Evolutionary conservation across 2,329 filamentous ascomycete genomes (phyloP).

Genomic region (Teratosphaeria zuluensis): DNA sequence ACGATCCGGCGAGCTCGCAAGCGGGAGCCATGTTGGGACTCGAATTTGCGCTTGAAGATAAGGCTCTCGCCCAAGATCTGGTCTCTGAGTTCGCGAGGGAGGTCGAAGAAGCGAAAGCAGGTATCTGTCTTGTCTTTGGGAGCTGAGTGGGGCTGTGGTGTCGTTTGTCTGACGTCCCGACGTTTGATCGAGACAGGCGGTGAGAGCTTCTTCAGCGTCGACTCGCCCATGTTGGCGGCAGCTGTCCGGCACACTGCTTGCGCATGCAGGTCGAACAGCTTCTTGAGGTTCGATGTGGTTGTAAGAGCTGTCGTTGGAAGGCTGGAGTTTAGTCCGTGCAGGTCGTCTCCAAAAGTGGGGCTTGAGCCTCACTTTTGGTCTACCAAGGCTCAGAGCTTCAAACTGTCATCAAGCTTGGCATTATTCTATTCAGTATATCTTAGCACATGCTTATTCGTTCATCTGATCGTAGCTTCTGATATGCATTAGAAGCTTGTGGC

Average conservation of each 20-base stretch:
- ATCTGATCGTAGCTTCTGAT: background rate
- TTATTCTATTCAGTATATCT: background rate
- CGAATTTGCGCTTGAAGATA: conserved; percentile 5
- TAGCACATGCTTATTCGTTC: background rate
- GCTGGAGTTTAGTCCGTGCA: background rate
- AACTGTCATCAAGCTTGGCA: background rate
- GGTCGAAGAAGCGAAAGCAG: conserved; percentile 4
- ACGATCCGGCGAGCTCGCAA: conserved; percentile 4
- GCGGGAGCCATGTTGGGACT: conserved; percentile 1
- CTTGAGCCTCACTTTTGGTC: background rate
- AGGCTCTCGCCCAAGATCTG: conserved; percentile 5
- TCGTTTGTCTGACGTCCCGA: background rate
- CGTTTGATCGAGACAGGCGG: background rate
- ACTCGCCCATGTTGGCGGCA: background rate
- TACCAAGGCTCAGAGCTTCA: background rate
- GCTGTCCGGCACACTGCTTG: background rate
- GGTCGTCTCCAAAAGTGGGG: background rate
- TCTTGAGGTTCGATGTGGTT: background rate
- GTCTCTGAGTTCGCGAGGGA: conserved; percentile 7
- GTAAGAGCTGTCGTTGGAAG: background rate
- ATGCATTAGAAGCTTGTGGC: background rate
- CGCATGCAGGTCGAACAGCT: background rate
- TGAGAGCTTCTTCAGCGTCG: background rate
- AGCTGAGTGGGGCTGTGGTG: background rate
- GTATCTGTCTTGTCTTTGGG: background rate